Conservation (phyloP, 2,329 filamentous ascomycete genomes). For the Aspergillus pseudoviridinutans region DNA sequence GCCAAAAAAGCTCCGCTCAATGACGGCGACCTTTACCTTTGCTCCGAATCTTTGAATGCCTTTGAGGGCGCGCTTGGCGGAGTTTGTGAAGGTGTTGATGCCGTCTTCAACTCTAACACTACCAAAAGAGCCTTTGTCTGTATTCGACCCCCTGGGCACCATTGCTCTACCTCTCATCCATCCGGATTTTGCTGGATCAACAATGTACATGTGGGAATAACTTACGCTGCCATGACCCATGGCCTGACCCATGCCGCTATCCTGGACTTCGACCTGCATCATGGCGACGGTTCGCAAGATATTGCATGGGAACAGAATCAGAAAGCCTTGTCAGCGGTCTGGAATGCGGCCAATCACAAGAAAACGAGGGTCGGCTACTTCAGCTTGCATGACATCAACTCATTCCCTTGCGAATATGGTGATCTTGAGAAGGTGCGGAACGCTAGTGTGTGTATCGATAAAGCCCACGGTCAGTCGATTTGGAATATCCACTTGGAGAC, state of each 20-base stretch:
- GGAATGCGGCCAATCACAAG: constrained; percentile 71
- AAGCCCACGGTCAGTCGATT: constrained; percentile 86
- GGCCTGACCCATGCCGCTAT: constrained; percentile 91
- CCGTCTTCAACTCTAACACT: constrained; percentile 64
- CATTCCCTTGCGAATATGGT: constrained; percentile 92
- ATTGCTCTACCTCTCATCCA: constrained; percentile 83
- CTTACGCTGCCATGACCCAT: constrained; percentile 78
- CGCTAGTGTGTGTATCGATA: constrained; percentile 90
- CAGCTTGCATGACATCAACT: constrained; percentile 97
- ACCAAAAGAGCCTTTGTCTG: constrained; percentile 83
- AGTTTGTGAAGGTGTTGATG: constrained; percentile 87
- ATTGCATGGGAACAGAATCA: constrained; percentile 90
- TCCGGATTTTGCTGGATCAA: constrained; percentile 99
- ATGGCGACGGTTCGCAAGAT: constrained; percentile 91
- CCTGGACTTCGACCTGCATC: constrained; percentile 86
- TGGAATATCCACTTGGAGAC: constrained; percentile 94
- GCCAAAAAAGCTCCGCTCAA: constrained; percentile 59
- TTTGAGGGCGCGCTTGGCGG: constrained; percentile 90
- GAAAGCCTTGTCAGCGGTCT: constrained; percentile 59
- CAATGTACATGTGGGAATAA: constrained; percentile 95
- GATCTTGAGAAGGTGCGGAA: constrained; percentile 90
- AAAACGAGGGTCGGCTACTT: constrained; percentile 92
- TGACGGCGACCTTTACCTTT: constrained; percentile 87
- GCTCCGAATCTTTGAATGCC: constrained; percentile 76
- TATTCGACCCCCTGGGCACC: constrained; percentile 88